A percentile compares a stretch with the other conserved stretches of the same genome.
phyloP scores from a whole-genome alignment of 2,329 filamentous ascomycete genomes.

The Ascochyta viciae-villosae region DNA sequence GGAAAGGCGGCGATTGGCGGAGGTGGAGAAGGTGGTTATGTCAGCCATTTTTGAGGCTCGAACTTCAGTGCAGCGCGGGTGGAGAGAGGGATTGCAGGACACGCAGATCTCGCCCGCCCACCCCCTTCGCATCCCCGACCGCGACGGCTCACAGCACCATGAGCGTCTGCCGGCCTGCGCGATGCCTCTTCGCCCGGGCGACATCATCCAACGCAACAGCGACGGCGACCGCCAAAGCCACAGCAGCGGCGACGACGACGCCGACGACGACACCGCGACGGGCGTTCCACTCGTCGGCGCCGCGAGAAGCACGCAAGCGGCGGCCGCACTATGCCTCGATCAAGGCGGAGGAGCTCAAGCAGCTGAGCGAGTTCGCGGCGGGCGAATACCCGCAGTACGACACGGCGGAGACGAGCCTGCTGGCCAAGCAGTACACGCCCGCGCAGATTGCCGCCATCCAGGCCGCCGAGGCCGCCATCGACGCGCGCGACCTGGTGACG shows the following conservation, averaged over 20 bases:
- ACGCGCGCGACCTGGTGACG: constrained; percentile 73
- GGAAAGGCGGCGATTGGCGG: constrained; percentile 33
- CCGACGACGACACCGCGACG: constrained; percentile 47
- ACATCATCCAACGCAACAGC: constrained; percentile 27
- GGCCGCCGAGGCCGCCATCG: constrained; percentile 79
- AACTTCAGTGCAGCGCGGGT: background rate
- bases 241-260: constrained; percentile 17
- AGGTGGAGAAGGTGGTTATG: constrained; percentile 24
- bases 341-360: constrained; percentile 51
- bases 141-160: constrained; percentile 37
- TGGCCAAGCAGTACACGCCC: constrained; percentile 75
- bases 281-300: constrained; percentile 51
- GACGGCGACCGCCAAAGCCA: constrained; percentile 24
- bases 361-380: constrained; percentile 42
- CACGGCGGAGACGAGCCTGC: constrained; percentile 50
- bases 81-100: constrained; percentile 2
- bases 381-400: constrained; percentile 68
- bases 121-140: background rate
- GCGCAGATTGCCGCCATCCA: constrained; percentile 83
- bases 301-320: constrained; percentile 45
- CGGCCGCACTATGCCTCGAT: constrained; percentile 53
- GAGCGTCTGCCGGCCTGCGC: constrained; percentile 52
- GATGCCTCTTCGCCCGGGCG: constrained; percentile 51
- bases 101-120: constrained; percentile 11
- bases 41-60: constrained; percentile 27